Evolutionary conservation across 768 basidiomycete genomes (phyloP).

Genomic region (Crepidotus variabilis): DNA sequence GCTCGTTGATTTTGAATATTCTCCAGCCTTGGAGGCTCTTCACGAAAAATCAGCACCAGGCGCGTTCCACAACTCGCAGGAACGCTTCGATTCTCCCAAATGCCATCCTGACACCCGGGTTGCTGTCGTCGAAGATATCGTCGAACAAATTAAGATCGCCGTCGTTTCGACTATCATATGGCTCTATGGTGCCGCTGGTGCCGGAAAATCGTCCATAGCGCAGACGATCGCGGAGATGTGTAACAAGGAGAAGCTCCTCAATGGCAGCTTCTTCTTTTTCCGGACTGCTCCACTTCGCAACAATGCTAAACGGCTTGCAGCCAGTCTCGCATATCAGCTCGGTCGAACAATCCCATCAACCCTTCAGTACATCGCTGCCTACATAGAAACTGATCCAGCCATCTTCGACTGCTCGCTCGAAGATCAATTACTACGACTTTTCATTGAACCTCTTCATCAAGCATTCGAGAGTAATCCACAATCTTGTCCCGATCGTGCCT

Average conservation of each 20-base stretch:
- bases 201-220: constrained; percentile 15
- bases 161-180: constrained; percentile 9
- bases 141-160: not conserved
- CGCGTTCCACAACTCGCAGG: constrained; percentile 11
- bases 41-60: not conserved
- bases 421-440: constrained; percentile 7
- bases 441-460: constrained; percentile 7
- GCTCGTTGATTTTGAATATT: not conserved
- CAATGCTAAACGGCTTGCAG: constrained; percentile 1
- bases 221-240: constrained; percentile 9
- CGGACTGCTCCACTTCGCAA: constrained; percentile 7
- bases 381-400: constrained; percentile 6
- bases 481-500: not conserved
- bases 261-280: constrained; percentile 13
- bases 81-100: constrained; percentile 9
- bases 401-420: constrained; percentile 7
- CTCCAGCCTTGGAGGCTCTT: constrained; percentile 1
- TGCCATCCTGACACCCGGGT: constrained; percentile 12
- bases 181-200: constrained; percentile 14
- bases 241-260: not conserved
- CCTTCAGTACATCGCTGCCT: not conserved
- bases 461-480: not conserved
- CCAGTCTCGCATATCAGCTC: constrained; percentile 13
- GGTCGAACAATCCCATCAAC: constrained; percentile 3
- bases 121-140: constrained; percentile 2